Base-by-base conservation (phyloP, 345 rosid species). In the Ricinus communis region DNA sequence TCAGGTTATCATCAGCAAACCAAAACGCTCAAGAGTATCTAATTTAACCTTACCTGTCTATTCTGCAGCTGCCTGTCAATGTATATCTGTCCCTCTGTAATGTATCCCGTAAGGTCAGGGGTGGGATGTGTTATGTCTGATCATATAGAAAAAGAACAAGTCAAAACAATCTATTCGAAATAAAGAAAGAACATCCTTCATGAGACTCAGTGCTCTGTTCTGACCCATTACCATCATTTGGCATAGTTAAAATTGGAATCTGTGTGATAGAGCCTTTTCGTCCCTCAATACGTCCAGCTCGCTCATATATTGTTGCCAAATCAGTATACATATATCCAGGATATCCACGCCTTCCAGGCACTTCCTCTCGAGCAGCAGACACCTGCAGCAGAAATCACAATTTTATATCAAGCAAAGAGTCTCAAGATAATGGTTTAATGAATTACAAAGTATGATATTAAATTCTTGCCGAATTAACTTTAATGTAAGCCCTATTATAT, bases 281-380 rank as follows among this genome's bases (percentile, higher is more conserved):
- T 58, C 99, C 99, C 82, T 95, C 99, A 79, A 95, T 92, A 72
- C 98, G 85, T 68, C 99, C 99, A 70, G 99, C 98, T 67, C 97
- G 93, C 76, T 96, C 99, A 64, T 96, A 96, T 41, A 96, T 96
- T 61, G 96, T 90, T 71, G 98, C 98, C 86, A 96, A 89, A 91
- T 96, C 99, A 36, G 99, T 96, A 71, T 96, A 96, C 99, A 96
- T 96, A 70, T 96, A 96, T 28, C 99, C 99, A 0, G 98, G 99
- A 87, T 96, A 96, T 71, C 97, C 99, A 87, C 98, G 97, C 79
- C 99, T 88, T 78, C 99, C 99, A 21, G 99, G 99, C 3, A 96
- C 99, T 87, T 93, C 99, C 71, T 96, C 99, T 68, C 99, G 80
- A 46, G 99, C 99, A 85, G 99, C 99, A 69, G 98, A 96, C 27